Evolutionary conservation across 1,139 yeast genomes (phyloP).

Genomic region (Yamadazyma diospyri): DNA sequence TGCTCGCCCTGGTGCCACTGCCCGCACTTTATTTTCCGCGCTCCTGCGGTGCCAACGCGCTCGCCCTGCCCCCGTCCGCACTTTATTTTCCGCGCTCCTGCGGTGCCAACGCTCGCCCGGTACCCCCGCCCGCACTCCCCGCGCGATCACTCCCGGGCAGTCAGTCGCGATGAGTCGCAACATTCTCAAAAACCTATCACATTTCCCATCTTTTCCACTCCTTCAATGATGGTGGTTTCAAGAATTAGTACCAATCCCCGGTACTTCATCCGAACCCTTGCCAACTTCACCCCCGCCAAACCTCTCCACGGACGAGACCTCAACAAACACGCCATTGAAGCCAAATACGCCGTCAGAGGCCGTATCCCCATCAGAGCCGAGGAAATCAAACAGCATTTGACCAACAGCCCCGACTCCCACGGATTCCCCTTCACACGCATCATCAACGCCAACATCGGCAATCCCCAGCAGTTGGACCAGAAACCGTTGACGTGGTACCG

Average conservation of each 20-base stretch:
- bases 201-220: neutral
- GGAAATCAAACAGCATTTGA: constrained; percentile 55
- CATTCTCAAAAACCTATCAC: neutral
- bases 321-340: constrained; percentile 72
- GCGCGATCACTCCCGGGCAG: too few species aligned
- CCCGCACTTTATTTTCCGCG: too few species aligned
- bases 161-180: too few species aligned
- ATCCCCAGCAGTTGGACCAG: constrained; percentile 95
- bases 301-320: constrained; percentile 41
- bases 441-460: constrained; percentile 90
- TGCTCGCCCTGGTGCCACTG: too few species aligned
- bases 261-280: neutral
- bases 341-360: constrained; percentile 96
- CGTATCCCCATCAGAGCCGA: constrained; percentile 91
- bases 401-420: constrained; percentile 47
- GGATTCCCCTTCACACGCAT: constrained; percentile 75
- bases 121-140: too few species aligned
- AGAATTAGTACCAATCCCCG: neutral
- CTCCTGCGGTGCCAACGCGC: too few species aligned
- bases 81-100: too few species aligned
- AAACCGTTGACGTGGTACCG: constrained; percentile 93
- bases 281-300: constrained; percentile 20
- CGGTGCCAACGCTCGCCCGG: too few species aligned
- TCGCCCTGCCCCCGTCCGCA: too few species aligned
- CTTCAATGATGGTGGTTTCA: neutral